Evolutionary conservation across 345 rosid species (phyloP).

Genomic region (Laguncularia racemosa): DNA sequence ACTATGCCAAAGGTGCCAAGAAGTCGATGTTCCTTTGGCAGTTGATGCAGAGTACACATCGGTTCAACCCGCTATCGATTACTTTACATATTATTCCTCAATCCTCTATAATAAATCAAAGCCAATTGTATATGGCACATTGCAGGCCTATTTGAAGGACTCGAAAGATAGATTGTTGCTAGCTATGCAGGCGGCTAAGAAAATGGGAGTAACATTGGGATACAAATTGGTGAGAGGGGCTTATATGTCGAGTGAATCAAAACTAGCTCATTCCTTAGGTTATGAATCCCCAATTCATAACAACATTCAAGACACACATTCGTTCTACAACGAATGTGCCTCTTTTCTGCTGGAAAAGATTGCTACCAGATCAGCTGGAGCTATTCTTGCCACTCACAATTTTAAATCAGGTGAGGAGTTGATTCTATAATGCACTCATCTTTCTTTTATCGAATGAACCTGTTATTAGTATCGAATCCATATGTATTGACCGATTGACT

Average conservation of each 20-base stretch:
- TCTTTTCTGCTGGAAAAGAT: slow-evolving; percentile 59
- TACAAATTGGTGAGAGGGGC: slow-evolving; percentile 87
- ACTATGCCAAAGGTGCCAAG: slow-evolving; percentile 48
- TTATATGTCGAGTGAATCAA: slow-evolving; percentile 66
- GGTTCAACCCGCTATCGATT: slow-evolving; percentile 84
- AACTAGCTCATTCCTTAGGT: slow-evolving; percentile 57
- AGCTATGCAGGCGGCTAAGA: slow-evolving; percentile 44
- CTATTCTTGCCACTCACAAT: slow-evolving; percentile 87
- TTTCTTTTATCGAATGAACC: too few species aligned
- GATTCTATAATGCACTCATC: too few species aligned
- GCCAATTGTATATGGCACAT: slow-evolving; percentile 58
- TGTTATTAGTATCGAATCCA: background rate
- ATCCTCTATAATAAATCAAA: slow-evolving; percentile 38
- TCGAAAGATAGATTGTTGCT: slow-evolving; percentile 53
- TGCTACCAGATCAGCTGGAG: slow-evolving; percentile 43
- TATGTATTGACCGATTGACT: too few species aligned
- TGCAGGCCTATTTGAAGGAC: slow-evolving; percentile 82
- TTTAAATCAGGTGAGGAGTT: slow-evolving; percentile 50
- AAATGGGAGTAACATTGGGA: slow-evolving; percentile 58
- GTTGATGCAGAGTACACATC: slow-evolving; percentile 79
- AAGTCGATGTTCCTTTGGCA: slow-evolving; percentile 42
- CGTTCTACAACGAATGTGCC: slow-evolving; percentile 69
- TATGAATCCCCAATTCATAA: slow-evolving; percentile 70
- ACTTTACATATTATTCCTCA: slow-evolving; percentile 59
- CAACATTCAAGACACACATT: slow-evolving; percentile 61